Conservation (phyloP, 305 asterid genomes). For the Rubia tinctorum region DNA sequence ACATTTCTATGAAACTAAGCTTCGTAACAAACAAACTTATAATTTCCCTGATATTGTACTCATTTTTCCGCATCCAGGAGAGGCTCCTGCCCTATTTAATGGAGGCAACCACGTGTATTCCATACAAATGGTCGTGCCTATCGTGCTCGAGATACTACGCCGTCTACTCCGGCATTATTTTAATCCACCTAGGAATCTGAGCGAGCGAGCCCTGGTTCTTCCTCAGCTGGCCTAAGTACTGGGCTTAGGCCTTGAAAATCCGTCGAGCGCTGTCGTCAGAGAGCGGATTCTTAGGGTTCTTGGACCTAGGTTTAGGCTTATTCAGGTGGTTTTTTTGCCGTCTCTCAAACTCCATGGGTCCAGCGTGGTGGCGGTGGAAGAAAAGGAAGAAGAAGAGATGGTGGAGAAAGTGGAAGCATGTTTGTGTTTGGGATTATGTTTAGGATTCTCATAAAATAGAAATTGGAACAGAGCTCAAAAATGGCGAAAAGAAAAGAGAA, state of each 20-base stretch:
- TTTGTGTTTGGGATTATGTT: slow-evolving; percentile 6
- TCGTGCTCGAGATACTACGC: slow-evolving; percentile 82
- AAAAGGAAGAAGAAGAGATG: slow-evolving; percentile 11
- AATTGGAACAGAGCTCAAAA: slow-evolving; percentile 29
- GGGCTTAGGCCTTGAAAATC: slow-evolving; percentile 82
- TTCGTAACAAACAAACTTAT: slow-evolving; percentile 82
- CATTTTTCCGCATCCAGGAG: slow-evolving; percentile 57
- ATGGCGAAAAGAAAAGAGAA: too few species aligned
- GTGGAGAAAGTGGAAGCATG: slow-evolving; percentile 23
- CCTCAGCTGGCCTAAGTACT: slow-evolving; percentile 64
- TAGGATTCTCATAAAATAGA: slow-evolving; percentile 10
- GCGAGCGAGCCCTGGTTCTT: slow-evolving; percentile 88
- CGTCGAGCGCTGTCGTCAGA: slow-evolving; percentile 94
- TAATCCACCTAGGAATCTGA: slow-evolving; percentile 89
- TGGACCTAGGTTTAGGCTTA: slow-evolving; percentile 73
- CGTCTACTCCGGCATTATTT: slow-evolving; percentile 89
- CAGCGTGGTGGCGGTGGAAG: slow-evolving; percentile 54
- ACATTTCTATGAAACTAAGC: slow-evolving; percentile 89
- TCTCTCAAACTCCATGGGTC: slow-evolving; percentile 93
- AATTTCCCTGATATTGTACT: slow-evolving; percentile 73
- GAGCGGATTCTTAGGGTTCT: slow-evolving; percentile 69
- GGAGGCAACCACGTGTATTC: slow-evolving; percentile 87
- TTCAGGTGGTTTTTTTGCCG: slow-evolving; percentile 45
- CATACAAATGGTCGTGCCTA: slow-evolving; percentile 80
- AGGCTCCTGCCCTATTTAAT: slow-evolving; percentile 75